Conservation (phyloP, 2,329 filamentous ascomycete species). For the Aspergillus pseudoterreus region DNA sequence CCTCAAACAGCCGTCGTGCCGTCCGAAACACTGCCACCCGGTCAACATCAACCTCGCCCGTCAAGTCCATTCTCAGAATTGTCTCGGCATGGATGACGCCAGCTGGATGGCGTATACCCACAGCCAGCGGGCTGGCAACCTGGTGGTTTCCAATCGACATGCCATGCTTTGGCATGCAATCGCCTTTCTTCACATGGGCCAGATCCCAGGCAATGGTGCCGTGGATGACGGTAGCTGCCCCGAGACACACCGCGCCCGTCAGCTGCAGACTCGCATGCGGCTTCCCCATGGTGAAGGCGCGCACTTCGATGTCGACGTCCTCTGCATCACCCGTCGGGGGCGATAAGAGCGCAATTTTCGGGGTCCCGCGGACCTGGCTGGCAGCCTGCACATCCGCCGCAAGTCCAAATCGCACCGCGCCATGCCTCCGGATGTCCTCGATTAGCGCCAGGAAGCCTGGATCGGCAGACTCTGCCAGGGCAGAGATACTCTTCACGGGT, state of each 20-base stretch:
- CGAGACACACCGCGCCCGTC: slow-evolving; percentile 26
- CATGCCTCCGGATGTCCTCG: slow-evolving; percentile 53
- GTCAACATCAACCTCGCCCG: slow-evolving; percentile 7
- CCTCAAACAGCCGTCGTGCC: slow-evolving; percentile 20
- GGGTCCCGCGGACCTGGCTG: slow-evolving; percentile 49
- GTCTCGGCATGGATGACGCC: slow-evolving; percentile 16
- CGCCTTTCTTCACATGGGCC: neutral
- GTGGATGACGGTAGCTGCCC: slow-evolving; percentile 16
- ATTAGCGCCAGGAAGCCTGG: slow-evolving; percentile 41
- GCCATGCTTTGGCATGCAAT: slow-evolving; percentile 6
- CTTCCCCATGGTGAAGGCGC: slow-evolving; percentile 23
- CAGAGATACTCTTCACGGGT: slow-evolving; percentile 15
- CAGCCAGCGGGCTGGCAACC: neutral
- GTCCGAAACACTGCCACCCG: slow-evolving; percentile 17
- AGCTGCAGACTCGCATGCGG: slow-evolving; percentile 24
- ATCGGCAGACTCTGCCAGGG: neutral
- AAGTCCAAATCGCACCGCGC: slow-evolving; percentile 57
- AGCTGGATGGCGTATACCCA: slow-evolving; percentile 8
- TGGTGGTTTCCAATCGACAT: slow-evolving; percentile 6
- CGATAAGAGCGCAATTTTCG: slow-evolving; percentile 53
- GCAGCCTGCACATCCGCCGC: slow-evolving; percentile 32
- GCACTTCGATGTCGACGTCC: slow-evolving; percentile 19
- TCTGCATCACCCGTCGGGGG: slow-evolving; percentile 30
- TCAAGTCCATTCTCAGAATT: neutral
- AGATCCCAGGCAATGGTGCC: slow-evolving; percentile 16